Evolutionary conservation across 177 flowering plant species (phyloP).

Genomic region (Vitis hybrid): DNA sequence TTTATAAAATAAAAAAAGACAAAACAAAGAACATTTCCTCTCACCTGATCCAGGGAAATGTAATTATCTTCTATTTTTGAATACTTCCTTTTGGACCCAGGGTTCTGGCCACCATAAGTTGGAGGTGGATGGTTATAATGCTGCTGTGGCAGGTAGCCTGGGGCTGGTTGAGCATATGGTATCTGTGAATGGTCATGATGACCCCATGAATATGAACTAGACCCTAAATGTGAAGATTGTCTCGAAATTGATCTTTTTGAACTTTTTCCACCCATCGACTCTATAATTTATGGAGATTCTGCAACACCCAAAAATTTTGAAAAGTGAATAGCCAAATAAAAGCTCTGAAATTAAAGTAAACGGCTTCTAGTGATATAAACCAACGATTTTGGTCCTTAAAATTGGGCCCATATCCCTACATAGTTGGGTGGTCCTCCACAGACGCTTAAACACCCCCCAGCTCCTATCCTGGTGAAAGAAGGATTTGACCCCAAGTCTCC

Average conservation of each 20-base stretch:
- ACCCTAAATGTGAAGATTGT: conserved; percentile 21
- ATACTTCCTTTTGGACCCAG: conserved; percentile 35
- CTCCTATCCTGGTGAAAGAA: no score
- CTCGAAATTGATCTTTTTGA: conserved; percentile 33
- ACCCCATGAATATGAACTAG: conserved; percentile 22
- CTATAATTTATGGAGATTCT: conserved; percentile 9
- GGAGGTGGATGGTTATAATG: conserved; percentile 27
- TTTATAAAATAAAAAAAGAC: background rate
- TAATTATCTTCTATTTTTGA: conserved; percentile 61
- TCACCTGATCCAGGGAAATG: conserved; percentile 57
- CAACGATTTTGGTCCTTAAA: no score
- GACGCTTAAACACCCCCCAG: no score
- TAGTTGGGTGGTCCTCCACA: no score
- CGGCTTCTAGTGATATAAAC: background rate
- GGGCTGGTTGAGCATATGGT: conserved; percentile 27
- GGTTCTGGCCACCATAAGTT: conserved; percentile 21
- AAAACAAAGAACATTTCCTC: background rate
- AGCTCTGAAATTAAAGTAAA: background rate
- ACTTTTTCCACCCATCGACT: conserved; percentile 43
- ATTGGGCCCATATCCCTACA: no score
- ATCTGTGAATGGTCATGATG: conserved; percentile 29
- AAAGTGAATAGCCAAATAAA: no score
- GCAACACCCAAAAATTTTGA: conserved; percentile 4
- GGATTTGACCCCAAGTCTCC: no score
- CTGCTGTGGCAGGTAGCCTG: conserved; percentile 23